phyloP scores from a whole-genome alignment of 495 filamentous ascomycete species.

The Aspergillus haitiensis region DNA sequence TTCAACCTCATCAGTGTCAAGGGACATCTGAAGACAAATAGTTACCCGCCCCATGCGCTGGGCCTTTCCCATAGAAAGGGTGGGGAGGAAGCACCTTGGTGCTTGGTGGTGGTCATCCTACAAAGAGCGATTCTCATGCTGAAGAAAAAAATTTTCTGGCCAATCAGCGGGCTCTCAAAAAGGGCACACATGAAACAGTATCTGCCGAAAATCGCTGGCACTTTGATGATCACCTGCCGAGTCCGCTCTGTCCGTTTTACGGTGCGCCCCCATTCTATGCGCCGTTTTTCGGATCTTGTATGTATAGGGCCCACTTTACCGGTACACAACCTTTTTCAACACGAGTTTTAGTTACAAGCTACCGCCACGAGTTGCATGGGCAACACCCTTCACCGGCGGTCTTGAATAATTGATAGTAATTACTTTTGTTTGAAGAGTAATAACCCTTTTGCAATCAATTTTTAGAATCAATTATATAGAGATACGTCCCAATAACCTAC shows the following conservation, averaged over 20 bases:
- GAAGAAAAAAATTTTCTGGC: slow-evolving; percentile 17
- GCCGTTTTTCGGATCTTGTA: slow-evolving; percentile 37
- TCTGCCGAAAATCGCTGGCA: slow-evolving; percentile 40
- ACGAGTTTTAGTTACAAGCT: slow-evolving; percentile 34
- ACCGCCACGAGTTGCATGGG: slow-evolving; percentile 8
- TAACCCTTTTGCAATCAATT: background rate
- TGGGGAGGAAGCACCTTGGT: background rate
- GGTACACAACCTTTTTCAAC: slow-evolving; percentile 15
- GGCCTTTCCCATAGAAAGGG: background rate
- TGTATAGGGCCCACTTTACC: slow-evolving; percentile 25
- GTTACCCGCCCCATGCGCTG: background rate
- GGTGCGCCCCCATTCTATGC: slow-evolving; percentile 24
- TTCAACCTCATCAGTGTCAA: background rate
- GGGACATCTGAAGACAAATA: background rate
- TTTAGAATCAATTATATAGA: background rate
- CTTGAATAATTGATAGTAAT: background rate
- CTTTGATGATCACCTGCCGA: slow-evolving; percentile 14
- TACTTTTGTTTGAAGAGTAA: background rate
- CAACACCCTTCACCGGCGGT: slow-evolving; percentile 11
- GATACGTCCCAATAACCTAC: no score
- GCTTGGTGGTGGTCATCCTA: background rate
- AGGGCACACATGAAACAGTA: slow-evolving; percentile 28
- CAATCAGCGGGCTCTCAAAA: slow-evolving; percentile 24
- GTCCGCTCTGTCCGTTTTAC: slow-evolving; percentile 34
- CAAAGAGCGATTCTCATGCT: slow-evolving; percentile 16